A percentile compares a stretch with the other conserved stretches of the same genome.
These are phyloP conservation scores for Castanospermum australe DNA, from an alignment of 306 rosid species.

Conservation along the genomic window DNA sequence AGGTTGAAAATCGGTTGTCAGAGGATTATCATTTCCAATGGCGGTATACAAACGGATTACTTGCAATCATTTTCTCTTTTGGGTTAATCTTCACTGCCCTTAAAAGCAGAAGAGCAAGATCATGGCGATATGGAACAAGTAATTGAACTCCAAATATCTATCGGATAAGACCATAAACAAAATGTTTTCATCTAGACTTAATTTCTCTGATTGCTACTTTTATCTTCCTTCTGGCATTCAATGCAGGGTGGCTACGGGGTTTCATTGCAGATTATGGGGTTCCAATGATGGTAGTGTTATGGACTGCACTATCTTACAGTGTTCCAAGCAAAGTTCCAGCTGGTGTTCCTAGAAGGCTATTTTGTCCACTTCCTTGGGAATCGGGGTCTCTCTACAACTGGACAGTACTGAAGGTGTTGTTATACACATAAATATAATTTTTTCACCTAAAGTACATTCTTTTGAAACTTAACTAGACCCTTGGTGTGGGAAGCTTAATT, in stretches of 20 bases:
- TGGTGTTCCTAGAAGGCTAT: slow-evolving; percentile 77
- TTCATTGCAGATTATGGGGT: slow-evolving; percentile 82
- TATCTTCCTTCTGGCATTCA: slow-evolving; percentile 17
- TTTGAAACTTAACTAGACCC: background rate
- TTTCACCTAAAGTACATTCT: background rate
- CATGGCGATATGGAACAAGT: slow-evolving; percentile 90
- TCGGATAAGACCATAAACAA: background rate
- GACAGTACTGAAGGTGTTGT: slow-evolving; percentile 68
- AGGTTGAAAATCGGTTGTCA: slow-evolving; percentile 36
- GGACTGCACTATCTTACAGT: slow-evolving; percentile 76
- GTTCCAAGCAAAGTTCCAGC: slow-evolving; percentile 56
- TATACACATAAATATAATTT: background rate
- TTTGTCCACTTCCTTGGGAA: slow-evolving; percentile 81
- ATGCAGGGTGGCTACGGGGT: slow-evolving; percentile 70
- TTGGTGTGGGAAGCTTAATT: background rate
- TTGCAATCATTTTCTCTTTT: slow-evolving; percentile 64
- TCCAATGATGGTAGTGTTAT: slow-evolving; percentile 77
- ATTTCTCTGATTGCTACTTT: slow-evolving; percentile 3
- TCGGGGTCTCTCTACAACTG: slow-evolving; percentile 70
- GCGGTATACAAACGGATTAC: slow-evolving; percentile 76
- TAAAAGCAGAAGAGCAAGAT: slow-evolving; percentile 81
- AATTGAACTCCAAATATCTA: slow-evolving; percentile 19
- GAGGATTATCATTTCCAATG: slow-evolving; percentile 59
- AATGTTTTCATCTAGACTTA: background rate
- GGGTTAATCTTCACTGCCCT: slow-evolving; percentile 63